Base-by-base conservation (phyloP, 2,329 filamentous ascomycete species). In the Pseudogymnoascus sp. region DNA sequence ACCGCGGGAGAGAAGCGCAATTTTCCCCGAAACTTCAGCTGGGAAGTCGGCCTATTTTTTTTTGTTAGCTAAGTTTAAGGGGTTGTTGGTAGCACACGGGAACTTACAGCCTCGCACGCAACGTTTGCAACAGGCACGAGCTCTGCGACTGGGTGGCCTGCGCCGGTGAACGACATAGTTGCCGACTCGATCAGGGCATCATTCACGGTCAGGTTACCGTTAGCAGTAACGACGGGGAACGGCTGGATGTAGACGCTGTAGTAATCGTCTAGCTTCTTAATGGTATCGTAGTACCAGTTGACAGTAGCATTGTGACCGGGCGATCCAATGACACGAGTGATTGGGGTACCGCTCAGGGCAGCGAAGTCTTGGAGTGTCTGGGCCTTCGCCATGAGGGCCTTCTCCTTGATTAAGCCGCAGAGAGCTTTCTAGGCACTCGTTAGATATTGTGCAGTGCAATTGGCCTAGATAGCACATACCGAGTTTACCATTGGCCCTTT, bases 1-100 rank as follows among this genome's bases (percentile, higher is more conserved):
- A 59, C 83, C 82, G 66, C 83, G 79, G 14, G 77, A 75, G 50
- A 85, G 77, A 16, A 85, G 73, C 3, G 81, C 82, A 61, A 85
- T 79, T 56, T 77, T 79, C 28, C 78, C 80, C 0, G 50, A 62
- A 14, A 66, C 66, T 59, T 66, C 60, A 38, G 31, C 31, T 14
- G 33, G 33, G 35, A 64, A 61, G 18, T 63, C 65, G n/a, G 60
- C 60, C 53, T 67, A 67, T 31, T 31, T 31, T 31, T 53, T 53
- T 31, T 53, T 3, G n/a, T 53, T 53, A 53, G 47, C 44, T 53
- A 31, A 12, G 31, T 31, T 8, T n/a, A 28, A 8, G 5, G 23
- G 3, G 12, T 16, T 14, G 12, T 44, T 47, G 14, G 56, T 28
- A 50, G 23, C 16, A 50, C 4, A 10, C 2, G 33, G 14, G 59